A percentile compares a stretch with the other conserved stretches of the same genome.
Evolutionary conservation across 2,329 filamentous ascomycete species (phyloP).

Genomic region (Pseudofabraea citricarpa): DNA sequence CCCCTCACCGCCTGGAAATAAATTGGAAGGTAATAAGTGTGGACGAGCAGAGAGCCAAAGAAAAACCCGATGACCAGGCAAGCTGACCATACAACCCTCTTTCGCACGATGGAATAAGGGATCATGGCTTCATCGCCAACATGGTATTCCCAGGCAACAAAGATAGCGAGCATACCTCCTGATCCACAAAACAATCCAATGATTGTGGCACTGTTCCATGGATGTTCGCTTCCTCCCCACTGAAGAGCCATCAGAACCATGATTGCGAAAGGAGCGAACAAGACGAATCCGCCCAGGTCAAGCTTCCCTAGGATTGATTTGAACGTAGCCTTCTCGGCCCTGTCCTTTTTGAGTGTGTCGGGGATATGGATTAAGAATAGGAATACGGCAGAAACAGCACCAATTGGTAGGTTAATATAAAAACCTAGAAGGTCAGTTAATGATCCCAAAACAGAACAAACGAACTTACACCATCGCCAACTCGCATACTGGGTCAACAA

Average conservation of each 20-base stretch:
- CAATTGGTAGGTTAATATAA: constrained; percentile 37
- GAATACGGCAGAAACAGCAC: constrained; percentile 27
- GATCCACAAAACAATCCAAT: constrained; percentile 25
- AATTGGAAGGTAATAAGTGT: constrained; percentile 41
- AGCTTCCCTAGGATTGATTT: constrained; percentile 19
- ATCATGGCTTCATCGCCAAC: constrained; percentile 25
- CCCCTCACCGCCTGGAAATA: constrained; percentile 44
- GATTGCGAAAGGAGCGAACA: constrained; percentile 29
- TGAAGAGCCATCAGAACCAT: constrained; percentile 30
- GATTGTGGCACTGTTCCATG: constrained; percentile 25
- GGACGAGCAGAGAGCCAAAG: constrained; percentile 8
- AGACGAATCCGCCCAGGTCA: constrained; percentile 28
- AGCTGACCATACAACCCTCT: constrained; percentile 16
- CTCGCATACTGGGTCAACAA: constrained; percentile 30
- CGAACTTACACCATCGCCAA: constrained; percentile 23
- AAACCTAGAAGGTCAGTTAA: constrained; percentile 24
- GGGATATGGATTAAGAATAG: constrained; percentile 33
- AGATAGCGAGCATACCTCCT: constrained; percentile 14
- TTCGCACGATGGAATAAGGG: constrained; percentile 17
- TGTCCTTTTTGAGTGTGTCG: constrained; percentile 8
- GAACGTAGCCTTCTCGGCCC: constrained; percentile 1
- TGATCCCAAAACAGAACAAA: not conserved
- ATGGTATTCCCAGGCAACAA: constrained; percentile 22
- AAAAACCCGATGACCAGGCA: constrained; percentile 12
- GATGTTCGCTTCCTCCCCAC: constrained; percentile 28